Conservation (phyloP, 2,329 filamentous ascomycete genomes). For the Penicillium expansum region DNA sequence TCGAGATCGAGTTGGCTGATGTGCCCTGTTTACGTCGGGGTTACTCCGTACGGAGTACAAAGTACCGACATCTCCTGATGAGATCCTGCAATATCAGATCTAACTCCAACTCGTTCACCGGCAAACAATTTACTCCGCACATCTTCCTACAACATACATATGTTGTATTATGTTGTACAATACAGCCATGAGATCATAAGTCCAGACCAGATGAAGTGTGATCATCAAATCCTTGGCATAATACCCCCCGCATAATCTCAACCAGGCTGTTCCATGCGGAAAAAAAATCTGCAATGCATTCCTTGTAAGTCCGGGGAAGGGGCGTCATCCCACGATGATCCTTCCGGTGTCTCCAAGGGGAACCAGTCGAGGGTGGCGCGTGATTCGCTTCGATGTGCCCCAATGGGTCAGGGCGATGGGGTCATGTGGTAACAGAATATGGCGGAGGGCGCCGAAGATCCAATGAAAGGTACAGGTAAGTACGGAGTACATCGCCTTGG, state of each 20-base stretch:
- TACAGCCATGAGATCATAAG: slow-evolving; percentile 2
- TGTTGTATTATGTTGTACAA: too few species aligned
- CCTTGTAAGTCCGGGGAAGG: neutral
- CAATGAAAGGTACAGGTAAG: neutral
- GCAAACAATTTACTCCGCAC: neutral
- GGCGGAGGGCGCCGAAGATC: neutral
- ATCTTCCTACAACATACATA: too few species aligned
- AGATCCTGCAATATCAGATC: neutral
- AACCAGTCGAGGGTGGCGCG: neutral
- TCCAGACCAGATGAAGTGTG: neutral
- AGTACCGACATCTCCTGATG: neutral
- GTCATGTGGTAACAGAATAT: neutral
- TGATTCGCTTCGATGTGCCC: slow-evolving; percentile 1
- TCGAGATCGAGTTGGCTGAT: neutral
- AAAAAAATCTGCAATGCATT: neutral
- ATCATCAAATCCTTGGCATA: neutral
- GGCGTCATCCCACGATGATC: neutral
- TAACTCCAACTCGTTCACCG: neutral
- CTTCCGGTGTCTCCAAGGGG: neutral
- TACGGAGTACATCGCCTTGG: too few species aligned
- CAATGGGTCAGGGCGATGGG: neutral
- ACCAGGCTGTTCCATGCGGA: neutral
- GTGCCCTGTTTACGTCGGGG: neutral
- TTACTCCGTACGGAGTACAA: neutral
- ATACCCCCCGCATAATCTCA: neutral